phyloP scores from a whole-genome alignment of 495 filamentous ascomycete species.

The Aspergillus ostianus region DNA sequence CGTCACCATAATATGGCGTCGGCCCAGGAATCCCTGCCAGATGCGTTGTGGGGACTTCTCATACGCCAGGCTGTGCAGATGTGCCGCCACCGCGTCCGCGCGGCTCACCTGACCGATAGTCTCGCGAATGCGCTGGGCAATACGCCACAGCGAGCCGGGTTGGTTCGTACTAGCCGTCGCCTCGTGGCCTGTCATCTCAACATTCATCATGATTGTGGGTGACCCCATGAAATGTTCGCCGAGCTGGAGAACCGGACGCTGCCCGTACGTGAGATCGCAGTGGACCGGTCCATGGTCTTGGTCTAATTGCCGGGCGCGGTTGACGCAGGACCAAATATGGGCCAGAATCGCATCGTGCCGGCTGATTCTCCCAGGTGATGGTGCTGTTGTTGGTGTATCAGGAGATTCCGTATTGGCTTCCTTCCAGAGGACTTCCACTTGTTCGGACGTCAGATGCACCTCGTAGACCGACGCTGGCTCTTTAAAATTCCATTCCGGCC shows the following conservation, averaged over 20 bases:
- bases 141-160: neutral
- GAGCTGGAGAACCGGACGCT: slow-evolving; percentile 19
- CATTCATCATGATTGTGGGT: slow-evolving; percentile 24
- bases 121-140: slow-evolving; percentile 22
- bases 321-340: slow-evolving; percentile 31
- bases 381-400: neutral
- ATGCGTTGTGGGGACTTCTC: slow-evolving; percentile 33
- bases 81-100: slow-evolving; percentile 19
- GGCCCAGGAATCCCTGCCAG: slow-evolving; percentile 35
- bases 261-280: slow-evolving; percentile 24
- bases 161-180: neutral
- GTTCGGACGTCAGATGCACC: slow-evolving; percentile 22
- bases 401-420: slow-evolving; percentile 1
- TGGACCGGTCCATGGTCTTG: slow-evolving; percentile 19
- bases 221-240: slow-evolving; percentile 26
- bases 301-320: slow-evolving; percentile 23
- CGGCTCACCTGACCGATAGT: slow-evolving; percentile 22
- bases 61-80: slow-evolving; percentile 29
- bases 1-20: slow-evolving; percentile 30
- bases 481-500: slow-evolving; percentile 26
- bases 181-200: slow-evolving; percentile 21
- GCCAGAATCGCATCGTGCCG: slow-evolving; percentile 34
- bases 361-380: slow-evolving; percentile 18
- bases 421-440: slow-evolving; percentile 20
- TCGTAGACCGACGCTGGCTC: slow-evolving; percentile 22